Evolutionary conservation across 345 rosid genomes (phyloP), one percentile per base, ranked within the genome.

Genomic region (Clarkia xantiana): DNA sequence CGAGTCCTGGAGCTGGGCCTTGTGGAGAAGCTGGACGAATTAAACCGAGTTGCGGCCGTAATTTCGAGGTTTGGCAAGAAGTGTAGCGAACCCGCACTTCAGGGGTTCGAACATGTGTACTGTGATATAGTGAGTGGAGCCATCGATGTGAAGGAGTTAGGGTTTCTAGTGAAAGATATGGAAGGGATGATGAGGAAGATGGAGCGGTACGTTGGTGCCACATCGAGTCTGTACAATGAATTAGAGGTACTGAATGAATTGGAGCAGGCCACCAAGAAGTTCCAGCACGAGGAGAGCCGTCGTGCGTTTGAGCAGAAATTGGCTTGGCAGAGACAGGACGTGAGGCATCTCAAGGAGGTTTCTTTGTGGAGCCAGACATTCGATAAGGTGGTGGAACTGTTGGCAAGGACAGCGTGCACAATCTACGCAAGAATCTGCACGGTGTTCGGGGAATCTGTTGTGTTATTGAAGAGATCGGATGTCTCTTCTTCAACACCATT

Each of bases 301-400:
- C 82, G 82, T 14, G 93, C 93, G 14, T 86, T 81, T 16, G 86
- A 90, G 68, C 98, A 90, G 88, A 90, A 86, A 60, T 61, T 86
- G 62, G 65, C 79, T 66, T 90, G 97, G 97, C 97, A 90, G 77
- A 90, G 58, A 65, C 96, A 90, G 58, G 96, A 90, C 12, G 93
- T 90, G 49, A 74, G 62, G 71, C 89, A 85, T 71, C 84, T 90
- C 40, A 77, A 76, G 74, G 96, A 90, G 52, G 69, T 81, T 63
- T 86, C 97, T 0, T 73, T 90, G 34, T 90, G 98, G 98, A 86
- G 66, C 45, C 93, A 86, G 61, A 83, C 84, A 12, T 81, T 62
- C 62, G 98, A 90, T 68, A 90, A 90, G 65, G 85, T 76, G 18
- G 94, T 90, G 11, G 96, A 86, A 75, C 57, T 90, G 76, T 54